Evolutionary conservation across 441 rosid species (phyloP), one percentile per base, ranked within the genome.

Genomic region (Pelargonium citronellum): DNA sequence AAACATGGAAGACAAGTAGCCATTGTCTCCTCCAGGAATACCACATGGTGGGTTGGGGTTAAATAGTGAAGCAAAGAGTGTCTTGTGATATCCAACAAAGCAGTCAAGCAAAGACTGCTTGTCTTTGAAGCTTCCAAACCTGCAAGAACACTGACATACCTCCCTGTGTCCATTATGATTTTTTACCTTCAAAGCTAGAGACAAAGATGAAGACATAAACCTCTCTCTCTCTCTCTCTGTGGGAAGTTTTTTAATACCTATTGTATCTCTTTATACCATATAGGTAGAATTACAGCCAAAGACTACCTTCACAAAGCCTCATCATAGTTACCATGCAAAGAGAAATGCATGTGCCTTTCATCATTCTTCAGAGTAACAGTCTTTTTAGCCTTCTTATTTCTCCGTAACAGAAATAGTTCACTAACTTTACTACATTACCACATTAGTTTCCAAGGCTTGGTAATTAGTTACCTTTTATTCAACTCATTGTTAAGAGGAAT

Each of bases 131-230:
- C 72, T 77, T 69, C 55, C 69, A 71, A 76, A 71, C 74, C 79
- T 78, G 73, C 76, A 76, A 71, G 65, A 74, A 70, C 67, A 74
- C 67, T 73, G 68, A 77, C 69, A 77, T 47, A 16, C 49, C 76
- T 74, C 49, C 77, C 47, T 63, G 16, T 39, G 37, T 72, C 55
- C 80, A 81, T 80, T 30, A 83, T 83, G 73, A 68, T 73, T 61
- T 69, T 75, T 76, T 80, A 69, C 78, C 80, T 78, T 78, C 81
- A 67, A 83, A 79, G 87, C 79, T 73, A 76, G 77, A 71, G 53
- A 67, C 30, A 7, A 73, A 61, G 72, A 10, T 63, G 66, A 78
- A 16, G 46, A 43, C 13, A 12, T 67, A 46, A 46, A 11, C 0
- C 47, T 65, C n/a, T 24, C 68, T 67, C 51, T 60, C 63, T 30